A percentile compares a stretch with the other conserved stretches of the same genome.
Conservation (phyloP, 2,329 filamentous ascomycete genomes). For the Colletotrichum agaves region DNA sequence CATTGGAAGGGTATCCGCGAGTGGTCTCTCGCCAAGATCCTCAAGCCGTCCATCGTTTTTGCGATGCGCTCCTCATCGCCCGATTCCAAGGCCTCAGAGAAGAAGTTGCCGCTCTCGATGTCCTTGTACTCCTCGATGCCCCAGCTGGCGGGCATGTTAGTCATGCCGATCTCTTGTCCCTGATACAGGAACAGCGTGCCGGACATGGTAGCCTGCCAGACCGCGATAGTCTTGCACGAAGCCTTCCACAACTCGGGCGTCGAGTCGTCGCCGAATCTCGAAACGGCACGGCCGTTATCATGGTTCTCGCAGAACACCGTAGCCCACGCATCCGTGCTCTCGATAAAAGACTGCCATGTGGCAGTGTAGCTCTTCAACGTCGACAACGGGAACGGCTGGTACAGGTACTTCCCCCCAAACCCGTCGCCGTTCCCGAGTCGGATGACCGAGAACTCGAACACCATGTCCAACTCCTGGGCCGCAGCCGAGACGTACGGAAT, state of each 20-base stretch:
- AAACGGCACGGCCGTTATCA: slow-evolving; percentile 68
- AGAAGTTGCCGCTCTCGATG: slow-evolving; percentile 64
- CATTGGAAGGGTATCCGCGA: slow-evolving; percentile 75
- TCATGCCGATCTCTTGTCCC: slow-evolving; percentile 71
- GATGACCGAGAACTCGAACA: slow-evolving; percentile 69
- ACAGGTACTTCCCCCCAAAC: slow-evolving; percentile 59
- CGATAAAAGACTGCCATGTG: slow-evolving; percentile 61
- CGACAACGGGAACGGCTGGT: slow-evolving; percentile 57
- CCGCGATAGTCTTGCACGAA: slow-evolving; percentile 63
- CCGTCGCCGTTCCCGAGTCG: slow-evolving; percentile 62
- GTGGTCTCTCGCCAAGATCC: slow-evolving; percentile 71
- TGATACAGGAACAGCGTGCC: slow-evolving; percentile 69
- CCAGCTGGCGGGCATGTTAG: slow-evolving; percentile 64
- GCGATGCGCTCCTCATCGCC: slow-evolving; percentile 50
- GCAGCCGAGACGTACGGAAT: slow-evolving; percentile 64
- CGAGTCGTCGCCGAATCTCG: slow-evolving; percentile 61
- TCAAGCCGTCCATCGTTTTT: slow-evolving; percentile 62
- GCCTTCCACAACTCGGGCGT: slow-evolving; percentile 54
- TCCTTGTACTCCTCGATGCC: slow-evolving; percentile 63
- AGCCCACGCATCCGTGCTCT: slow-evolving; percentile 64
- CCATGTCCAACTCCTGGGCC: slow-evolving; percentile 68
- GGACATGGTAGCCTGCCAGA: slow-evolving; percentile 59
- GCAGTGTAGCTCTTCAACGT: slow-evolving; percentile 56
- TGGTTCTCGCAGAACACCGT: slow-evolving; percentile 73
- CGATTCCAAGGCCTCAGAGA: slow-evolving; percentile 54